Conservation (phyloP, 257 asterid genomes). For the Lycium ferocissimum region DNA sequence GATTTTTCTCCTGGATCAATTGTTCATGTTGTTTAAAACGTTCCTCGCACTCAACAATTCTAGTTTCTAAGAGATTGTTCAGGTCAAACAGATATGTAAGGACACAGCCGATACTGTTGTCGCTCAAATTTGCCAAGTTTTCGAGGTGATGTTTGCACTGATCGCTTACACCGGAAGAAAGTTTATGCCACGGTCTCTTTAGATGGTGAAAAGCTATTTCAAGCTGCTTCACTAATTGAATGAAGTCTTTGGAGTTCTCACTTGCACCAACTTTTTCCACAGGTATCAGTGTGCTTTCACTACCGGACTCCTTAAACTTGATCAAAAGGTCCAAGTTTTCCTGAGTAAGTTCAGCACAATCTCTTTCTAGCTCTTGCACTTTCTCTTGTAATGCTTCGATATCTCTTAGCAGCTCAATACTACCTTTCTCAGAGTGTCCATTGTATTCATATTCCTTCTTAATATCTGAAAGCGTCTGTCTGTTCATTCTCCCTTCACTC, state of each 20-base stretch:
- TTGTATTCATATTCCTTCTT: conserved; percentile 48
- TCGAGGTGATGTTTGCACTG: conserved; percentile 36
- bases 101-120: conserved; percentile 36
- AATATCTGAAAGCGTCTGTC: conserved; percentile 41
- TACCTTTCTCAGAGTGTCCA: conserved; percentile 34
- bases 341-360: conserved; percentile 82
- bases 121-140: conserved; percentile 37
- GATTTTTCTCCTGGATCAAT: conserved; percentile 50
- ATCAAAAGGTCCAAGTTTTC: conserved; percentile 84
- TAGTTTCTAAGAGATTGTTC: conserved; percentile 64
- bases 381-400: conserved; percentile 62
- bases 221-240: conserved; percentile 50
- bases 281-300: conserved; percentile 26
- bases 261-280: conserved; percentile 37
- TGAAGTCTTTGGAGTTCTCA: conserved; percentile 39
- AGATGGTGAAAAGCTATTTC: conserved; percentile 54
- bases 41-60: conserved; percentile 51
- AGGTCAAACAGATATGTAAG: conserved; percentile 54
- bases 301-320: conserved; percentile 69
- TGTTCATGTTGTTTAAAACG: conserved; percentile 41
- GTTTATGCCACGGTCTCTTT: conserved; percentile 49
- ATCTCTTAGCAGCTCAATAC: conserved; percentile 50
- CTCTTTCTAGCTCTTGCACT: conserved; percentile 75
- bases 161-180: conserved; percentile 39
- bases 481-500: conserved; percentile 47